Evolutionary conservation across 805 yeast species (phyloP), one percentile per base, ranked within the genome.

Genomic region (Cyberlindnera galapagoensis): DNA sequence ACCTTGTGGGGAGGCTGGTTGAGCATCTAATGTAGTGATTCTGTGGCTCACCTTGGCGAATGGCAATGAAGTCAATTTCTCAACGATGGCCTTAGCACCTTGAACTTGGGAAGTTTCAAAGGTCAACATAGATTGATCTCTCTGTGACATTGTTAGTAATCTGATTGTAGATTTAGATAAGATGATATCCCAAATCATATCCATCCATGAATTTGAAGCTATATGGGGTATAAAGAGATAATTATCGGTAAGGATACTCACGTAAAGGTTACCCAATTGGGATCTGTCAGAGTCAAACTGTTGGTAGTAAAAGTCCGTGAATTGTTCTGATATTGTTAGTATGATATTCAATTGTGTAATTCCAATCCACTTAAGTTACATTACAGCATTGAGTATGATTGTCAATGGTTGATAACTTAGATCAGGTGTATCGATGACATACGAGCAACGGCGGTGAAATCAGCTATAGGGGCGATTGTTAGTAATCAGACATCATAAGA

Each of bases 71-170:
- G 76, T 78, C 46, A 92, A 74, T 60, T 92, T 90, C 67, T 92
- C 97, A 43, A 92, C 87, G 54, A 92, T 92, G 51, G 69, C 80
- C 66, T 80, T 79, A 37, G 94, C 84, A 47, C 99, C 98, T 68
- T 90, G 98, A 46, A 83, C 70, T 69, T 90, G 97, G 38, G 87
- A 69, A 34, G 88, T 79, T 67, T 92, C 98, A 52, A 92, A 92
- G 29, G 98, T 92, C 63, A 92, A 71, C 99, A 92, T 92, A 18
- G 97, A 87, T 59, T 84, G 88, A 41, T 86, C 95, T 59, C 99
- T 83, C 76, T 41, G 34, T 67, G 9, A 23, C 28, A 10, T 12
- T 14, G 16, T 30, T 20, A 17, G 33, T 19, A 17, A 27, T 18
- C 21, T 14, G 18, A 6, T 21, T 16, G 15, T 6, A 18, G 13